Evolutionary conservation across 768 basidiomycete species (phyloP).

Genomic region (Lyophyllum shimeji): DNA sequence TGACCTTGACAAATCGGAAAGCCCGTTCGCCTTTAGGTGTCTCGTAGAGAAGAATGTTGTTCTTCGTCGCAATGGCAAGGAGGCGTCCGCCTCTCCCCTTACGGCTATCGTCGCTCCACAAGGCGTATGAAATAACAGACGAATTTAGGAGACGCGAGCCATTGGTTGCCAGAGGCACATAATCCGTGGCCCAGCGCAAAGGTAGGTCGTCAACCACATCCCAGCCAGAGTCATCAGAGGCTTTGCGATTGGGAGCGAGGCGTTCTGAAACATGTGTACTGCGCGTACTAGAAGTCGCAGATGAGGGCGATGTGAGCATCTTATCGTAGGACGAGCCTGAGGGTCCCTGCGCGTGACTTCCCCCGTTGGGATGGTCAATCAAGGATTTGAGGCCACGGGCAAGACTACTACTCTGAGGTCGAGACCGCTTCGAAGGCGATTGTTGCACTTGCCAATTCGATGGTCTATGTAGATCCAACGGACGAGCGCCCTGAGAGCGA

Average conservation of each 20-base stretch:
- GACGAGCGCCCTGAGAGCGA: constrained; percentile 48
- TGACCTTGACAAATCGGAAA: constrained; percentile 79
- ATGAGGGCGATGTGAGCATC: constrained; percentile 21
- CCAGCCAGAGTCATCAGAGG: constrained; percentile 57
- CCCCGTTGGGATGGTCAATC: constrained; percentile 31
- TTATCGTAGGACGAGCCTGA: constrained; percentile 31
- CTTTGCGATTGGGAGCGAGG: constrained; percentile 21
- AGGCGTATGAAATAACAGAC: constrained; percentile 63
- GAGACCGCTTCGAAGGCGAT: constrained; percentile 47
- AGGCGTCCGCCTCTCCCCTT: constrained; percentile 46
- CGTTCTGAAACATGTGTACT: constrained; percentile 14
- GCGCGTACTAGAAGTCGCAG: not conserved
- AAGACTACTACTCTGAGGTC: constrained; percentile 44
- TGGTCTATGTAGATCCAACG: constrained; percentile 58
- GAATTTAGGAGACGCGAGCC: constrained; percentile 62
- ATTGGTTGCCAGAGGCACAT: constrained; percentile 68
- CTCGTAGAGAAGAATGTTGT: constrained; percentile 73
- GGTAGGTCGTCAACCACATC: constrained; percentile 75
- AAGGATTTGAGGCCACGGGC: constrained; percentile 65
- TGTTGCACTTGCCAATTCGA: constrained; percentile 52
- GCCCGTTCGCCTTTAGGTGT: constrained; percentile 81
- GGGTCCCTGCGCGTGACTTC: constrained; percentile 19
- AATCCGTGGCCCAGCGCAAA: constrained; percentile 86
- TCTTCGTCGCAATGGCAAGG: constrained; percentile 77
- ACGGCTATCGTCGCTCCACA: constrained; percentile 62